These are phyloP conservation scores for Saussurea involucrata DNA, from an alignment of 129 eudicot species.

Conservation along the genomic window DNA sequence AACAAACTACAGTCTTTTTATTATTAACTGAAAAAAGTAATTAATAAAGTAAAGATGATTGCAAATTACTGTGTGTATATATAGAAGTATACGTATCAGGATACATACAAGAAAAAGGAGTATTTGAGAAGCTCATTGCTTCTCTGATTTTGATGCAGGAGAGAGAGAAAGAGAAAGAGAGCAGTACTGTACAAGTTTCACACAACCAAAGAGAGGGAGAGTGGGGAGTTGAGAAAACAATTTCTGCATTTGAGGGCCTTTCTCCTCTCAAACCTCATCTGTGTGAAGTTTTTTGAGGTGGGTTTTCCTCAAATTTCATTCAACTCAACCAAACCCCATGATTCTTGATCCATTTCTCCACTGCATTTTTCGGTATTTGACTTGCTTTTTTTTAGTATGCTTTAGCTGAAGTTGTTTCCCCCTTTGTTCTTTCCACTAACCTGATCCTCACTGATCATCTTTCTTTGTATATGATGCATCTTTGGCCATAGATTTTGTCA, in stretches of 20 bases:
- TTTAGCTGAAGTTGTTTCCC: conserved; percentile 14
- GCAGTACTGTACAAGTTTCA: conserved; percentile 45
- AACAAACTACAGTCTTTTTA: conserved; percentile 10
- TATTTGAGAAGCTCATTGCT: conserved; percentile 62
- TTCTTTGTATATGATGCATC: conserved; percentile 1
- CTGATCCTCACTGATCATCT: conserved; percentile 18
- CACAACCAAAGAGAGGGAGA: conserved; percentile 27
- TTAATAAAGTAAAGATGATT: conserved; percentile 7
- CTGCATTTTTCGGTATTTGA: conserved; percentile 19
- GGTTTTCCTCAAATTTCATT: conserved; percentile 20
- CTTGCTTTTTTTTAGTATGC: conserved; percentile 9
- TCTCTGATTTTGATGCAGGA: conserved; percentile 80
- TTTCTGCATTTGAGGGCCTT: conserved; percentile 32
- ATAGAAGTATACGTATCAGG: background rate
- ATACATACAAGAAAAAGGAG: conserved; percentile 23
- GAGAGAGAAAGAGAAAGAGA: conserved; percentile 27
- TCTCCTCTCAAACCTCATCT: conserved; percentile 32
- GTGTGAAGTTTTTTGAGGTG: conserved; percentile 35
- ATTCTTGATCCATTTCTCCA: conserved; percentile 7
- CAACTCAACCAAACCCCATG: background rate
- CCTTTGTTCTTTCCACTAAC: background rate
- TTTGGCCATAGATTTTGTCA: background rate
- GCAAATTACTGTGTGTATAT: conserved; percentile 6
- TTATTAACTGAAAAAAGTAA: conserved; percentile 10
- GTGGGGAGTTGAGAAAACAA: conserved; percentile 28